Conservation (phyloP, 2,329 filamentous ascomycete species). For the Dactylellina drechsleri region DNA sequence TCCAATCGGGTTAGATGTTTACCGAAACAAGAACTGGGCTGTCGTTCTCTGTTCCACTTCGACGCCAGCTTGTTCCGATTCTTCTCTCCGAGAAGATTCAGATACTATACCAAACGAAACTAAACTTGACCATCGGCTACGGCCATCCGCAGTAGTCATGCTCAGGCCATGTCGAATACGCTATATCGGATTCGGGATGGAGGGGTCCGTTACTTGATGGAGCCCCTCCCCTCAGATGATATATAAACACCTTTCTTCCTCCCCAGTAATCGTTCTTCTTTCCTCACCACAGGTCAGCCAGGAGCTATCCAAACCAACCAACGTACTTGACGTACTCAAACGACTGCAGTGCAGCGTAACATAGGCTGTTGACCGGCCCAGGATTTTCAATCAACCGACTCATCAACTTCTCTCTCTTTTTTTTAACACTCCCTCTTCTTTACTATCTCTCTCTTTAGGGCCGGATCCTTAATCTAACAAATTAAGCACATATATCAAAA, state of each 20-base stretch:
- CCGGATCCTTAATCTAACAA: constrained; percentile 17
- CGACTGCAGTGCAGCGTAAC: constrained; percentile 48
- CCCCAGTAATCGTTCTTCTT: constrained; percentile 13
- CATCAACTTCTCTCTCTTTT: not conserved
- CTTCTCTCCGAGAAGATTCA: constrained; percentile 21
- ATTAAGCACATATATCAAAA: constrained; percentile 21
- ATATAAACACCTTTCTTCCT: constrained; percentile 9
- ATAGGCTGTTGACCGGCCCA: constrained; percentile 44
- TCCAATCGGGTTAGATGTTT: constrained; percentile 6
- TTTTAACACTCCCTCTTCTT: constrained; percentile 6
- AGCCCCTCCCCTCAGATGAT: not conserved
- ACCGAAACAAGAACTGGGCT: constrained; percentile 4
- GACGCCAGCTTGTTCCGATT: constrained; percentile 10
- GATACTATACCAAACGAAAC: constrained; percentile 34
- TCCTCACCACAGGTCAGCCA: constrained; percentile 28
- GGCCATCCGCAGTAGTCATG: not conserved
- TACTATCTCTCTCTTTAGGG: constrained; percentile 12
- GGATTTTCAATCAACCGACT: constrained; percentile 11
- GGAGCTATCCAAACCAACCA: constrained; percentile 19
- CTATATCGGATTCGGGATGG: constrained; percentile 1
- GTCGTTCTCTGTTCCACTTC: constrained; percentile 27
- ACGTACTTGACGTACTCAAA: constrained; percentile 44
- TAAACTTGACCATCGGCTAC: constrained; percentile 10
- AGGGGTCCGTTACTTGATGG: not conserved
- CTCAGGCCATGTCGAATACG: too few relatives aligned